Base-by-base conservation (phyloP, 2,329 filamentous ascomycete species). In the Tolypocladium ophioglossoides region DNA sequence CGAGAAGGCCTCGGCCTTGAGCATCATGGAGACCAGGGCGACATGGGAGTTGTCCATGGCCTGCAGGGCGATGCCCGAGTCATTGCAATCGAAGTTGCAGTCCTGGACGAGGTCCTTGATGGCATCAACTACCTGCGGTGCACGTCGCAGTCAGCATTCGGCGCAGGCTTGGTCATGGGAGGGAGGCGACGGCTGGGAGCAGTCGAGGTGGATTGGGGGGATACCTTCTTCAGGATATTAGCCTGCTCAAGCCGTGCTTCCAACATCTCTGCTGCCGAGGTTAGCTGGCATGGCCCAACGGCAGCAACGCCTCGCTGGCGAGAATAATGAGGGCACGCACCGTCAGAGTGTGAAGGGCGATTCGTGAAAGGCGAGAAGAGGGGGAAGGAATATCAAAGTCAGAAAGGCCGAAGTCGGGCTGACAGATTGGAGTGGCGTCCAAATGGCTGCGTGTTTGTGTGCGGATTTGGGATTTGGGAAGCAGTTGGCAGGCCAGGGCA, bases 21-120 rank as follows among this genome's bases (percentile, higher is more conserved):
- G 87, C 80, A 95, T 85, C 94, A 99, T 99, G 62, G 94, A 96
- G 53, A 99, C 94, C 54, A 99, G 89, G 58, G 94, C 94, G 65
- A 99, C 94, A 76, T 99, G 94, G 51, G 91, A 97, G 83, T 97
- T 99, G 80, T 99, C 94, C 95, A 99, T 99, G 68, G 94, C 94
- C 76, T 99, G 94, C 54, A 99, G 88, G 52, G 92, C 91, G 68
- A 99, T 94, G 59, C 94, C 94, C 54, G 90, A 92, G 80, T 99
- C 95, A 87, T 97, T 99, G 87, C 95, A 99, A 81, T 99, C 94
- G 77, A 99, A 99, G 78, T 99, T 99, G 85, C 94, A 99, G 77
- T 99, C 94, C 75, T 97, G 94, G 53, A 99, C 94, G 52, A 99
- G 85, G 68, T 99, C 94, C 76, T 96, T 97, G 85, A 99, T 96